phyloP scores from a whole-genome alignment of 257 asterid genomes.

The Nicotiana obtusifolia region DNA sequence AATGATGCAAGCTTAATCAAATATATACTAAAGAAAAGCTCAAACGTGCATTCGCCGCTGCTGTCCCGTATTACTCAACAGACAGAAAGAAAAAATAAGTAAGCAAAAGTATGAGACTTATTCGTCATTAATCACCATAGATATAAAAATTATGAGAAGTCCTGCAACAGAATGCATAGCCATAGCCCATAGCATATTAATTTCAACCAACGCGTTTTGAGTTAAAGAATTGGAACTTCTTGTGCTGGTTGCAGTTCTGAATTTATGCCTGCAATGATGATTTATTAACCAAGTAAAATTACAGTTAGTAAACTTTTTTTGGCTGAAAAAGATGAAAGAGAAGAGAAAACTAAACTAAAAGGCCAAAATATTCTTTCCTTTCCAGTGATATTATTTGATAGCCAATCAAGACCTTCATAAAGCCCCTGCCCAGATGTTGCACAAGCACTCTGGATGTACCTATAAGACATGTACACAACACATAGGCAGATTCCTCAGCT shows the following conservation, averaged over 20 bases:
- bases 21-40: no score
- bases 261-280: constrained; percentile 17
- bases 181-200: background rate
- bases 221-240: background rate
- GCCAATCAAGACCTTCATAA: constrained; percentile 53
- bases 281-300: background rate
- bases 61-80: no score
- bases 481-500: background rate
- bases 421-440: constrained; percentile 50
- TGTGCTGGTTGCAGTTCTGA: background rate
- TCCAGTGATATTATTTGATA: constrained; percentile 30
- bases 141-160: no score
- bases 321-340: background rate
- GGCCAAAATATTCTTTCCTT: constrained; percentile 20
- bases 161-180: background rate
- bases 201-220: background rate
- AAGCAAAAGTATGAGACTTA: no score
- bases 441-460: constrained; percentile 44
- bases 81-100: no score
- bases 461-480: background rate
- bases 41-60: no score
- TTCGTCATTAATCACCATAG: no score
- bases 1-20: no score
- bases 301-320: background rate
- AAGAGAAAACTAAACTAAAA: background rate